phyloP scores from a whole-genome alignment of 495 filamentous ascomycete species.

The Neurospora discreta region DNA sequence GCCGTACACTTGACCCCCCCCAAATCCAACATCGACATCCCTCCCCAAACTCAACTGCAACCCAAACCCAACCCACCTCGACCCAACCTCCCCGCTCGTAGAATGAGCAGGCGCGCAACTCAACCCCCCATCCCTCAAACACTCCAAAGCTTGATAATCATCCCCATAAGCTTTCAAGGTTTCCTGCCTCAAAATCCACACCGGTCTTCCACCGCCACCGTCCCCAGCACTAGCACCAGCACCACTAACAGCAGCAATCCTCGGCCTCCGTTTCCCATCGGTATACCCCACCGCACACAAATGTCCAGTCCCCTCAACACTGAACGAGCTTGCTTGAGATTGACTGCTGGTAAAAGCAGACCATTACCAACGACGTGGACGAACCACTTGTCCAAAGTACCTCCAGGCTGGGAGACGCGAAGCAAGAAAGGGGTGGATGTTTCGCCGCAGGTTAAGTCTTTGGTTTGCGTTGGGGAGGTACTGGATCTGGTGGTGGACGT shows the following conservation, averaged over 20 bases:
- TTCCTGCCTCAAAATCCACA: not conserved
- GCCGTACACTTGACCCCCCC: conserved; percentile 5
- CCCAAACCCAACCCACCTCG: conserved; percentile 10
- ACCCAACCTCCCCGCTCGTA: not conserved
- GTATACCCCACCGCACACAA: conserved; percentile 13
- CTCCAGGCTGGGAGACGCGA: conserved; percentile 13
- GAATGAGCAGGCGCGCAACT: not conserved
- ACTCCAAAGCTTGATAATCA: conserved; percentile 8
- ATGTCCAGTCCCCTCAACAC: conserved; percentile 12
- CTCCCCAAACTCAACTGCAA: conserved; percentile 7
- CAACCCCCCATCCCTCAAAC: not conserved
- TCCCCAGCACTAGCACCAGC: conserved; percentile 1
- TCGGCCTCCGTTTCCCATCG: not conserved
- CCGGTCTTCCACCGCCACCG: not conserved
- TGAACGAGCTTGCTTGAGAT: conserved; percentile 10
- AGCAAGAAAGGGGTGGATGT: conserved; percentile 16
- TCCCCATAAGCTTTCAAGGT: not conserved
- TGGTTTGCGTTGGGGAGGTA: conserved; percentile 20
- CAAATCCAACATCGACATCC: not conserved
- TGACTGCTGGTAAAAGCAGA: conserved; percentile 10
- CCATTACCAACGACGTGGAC: conserved; percentile 13
- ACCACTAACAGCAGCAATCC: conserved; percentile 8
- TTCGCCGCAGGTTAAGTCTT: conserved; percentile 17
- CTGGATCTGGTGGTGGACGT: conserved; percentile 13
- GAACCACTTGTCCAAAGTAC: conserved; percentile 20